Percentiles rank a stretch among this genome's conserved stretches.
Evolutionary conservation across 441 rosid genomes (phyloP).

Genomic region (Pelargonium australe): DNA sequence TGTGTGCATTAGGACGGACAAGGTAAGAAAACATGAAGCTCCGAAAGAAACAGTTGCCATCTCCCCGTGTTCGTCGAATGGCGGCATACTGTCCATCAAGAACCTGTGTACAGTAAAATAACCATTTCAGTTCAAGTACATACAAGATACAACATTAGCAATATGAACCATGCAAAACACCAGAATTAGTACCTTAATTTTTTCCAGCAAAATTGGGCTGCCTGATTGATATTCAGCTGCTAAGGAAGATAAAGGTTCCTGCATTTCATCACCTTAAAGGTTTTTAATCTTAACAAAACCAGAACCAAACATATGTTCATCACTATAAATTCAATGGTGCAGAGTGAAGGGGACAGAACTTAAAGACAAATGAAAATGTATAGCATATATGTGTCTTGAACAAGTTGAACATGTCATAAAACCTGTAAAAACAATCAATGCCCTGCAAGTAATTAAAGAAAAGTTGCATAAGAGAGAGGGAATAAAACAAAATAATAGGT

Average conservation of each 20-base stretch:
- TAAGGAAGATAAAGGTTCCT: constrained; percentile 26
- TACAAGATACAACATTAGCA: constrained; percentile 3
- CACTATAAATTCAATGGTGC: background rate
- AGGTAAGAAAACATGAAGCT: constrained; percentile 27
- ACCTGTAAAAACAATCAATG: no score
- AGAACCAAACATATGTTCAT: background rate
- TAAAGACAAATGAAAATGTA: background rate
- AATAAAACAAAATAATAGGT: no score
- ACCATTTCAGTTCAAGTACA: constrained; percentile 8
- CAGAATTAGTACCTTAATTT: constrained; percentile 21
- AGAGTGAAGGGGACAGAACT: background rate
- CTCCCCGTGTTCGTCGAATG: constrained; percentile 27
- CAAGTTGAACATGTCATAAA: no score
- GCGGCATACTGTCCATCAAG: constrained; percentile 25
- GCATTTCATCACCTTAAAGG: constrained; percentile 1
- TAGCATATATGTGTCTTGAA: no score
- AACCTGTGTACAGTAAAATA: constrained; percentile 18
- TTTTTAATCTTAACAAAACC: background rate
- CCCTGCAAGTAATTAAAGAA: no score
- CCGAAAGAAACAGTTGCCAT: constrained; percentile 27
- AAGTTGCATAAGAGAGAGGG: no score
- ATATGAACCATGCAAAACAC: background rate
- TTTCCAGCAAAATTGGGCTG: constrained; percentile 25
- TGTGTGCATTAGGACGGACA: constrained; percentile 11
- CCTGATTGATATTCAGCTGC: constrained; percentile 24